Base-by-base conservation (phyloP, 1,284 basidiomycete species). In the Volvariella surrecta region DNA sequence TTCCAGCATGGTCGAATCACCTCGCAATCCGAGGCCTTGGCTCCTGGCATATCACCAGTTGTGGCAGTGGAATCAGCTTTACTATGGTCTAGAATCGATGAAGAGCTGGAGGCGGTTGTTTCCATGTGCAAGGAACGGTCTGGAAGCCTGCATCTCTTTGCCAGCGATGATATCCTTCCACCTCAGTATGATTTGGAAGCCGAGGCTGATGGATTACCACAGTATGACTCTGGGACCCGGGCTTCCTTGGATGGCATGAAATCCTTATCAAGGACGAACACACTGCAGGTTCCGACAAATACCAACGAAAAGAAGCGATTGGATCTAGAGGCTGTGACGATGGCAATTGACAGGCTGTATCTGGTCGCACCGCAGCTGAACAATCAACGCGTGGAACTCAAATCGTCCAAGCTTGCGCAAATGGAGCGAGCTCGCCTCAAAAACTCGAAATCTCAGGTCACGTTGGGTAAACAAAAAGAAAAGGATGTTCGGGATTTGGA, bases 301-400 rank as follows among this genome's bases (percentile, higher is more conserved):
- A n/a, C n/a, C 16, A 58, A 71, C 55, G 86, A 90, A 57, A 89
- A 85, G 62, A 82, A 79, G 77, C 72, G 71, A 43, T 67, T 82
- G 57, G 92, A 95, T 55, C 67, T 95, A 16, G 90, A 94, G 52
- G 72, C 76, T 3, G 79, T 95, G 32, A 79, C 87, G 0, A 73
- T 77, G 56, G 90, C 91, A 16, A 93, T 96, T 50, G 91, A 93
- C 55, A 71, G 90, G 19, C 64, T 95, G 8, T 89, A 92, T 58
- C 59, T 75, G 11, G 82, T 85, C 21, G 81, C 88, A 1, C 91
- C 92, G 0, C 89, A 92, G 58, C 61, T 94, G 32, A 77, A 85
- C 46, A 82, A 89, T 55, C 92, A 95, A 59, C 78, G 92, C 1
- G 88, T 88, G 9, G 89, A 91, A 56, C 71, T 92, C 42, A 81